phyloP scores from a whole-genome alignment of 176 grass and related monocot species.

The Pontederia crassipes region DNA sequence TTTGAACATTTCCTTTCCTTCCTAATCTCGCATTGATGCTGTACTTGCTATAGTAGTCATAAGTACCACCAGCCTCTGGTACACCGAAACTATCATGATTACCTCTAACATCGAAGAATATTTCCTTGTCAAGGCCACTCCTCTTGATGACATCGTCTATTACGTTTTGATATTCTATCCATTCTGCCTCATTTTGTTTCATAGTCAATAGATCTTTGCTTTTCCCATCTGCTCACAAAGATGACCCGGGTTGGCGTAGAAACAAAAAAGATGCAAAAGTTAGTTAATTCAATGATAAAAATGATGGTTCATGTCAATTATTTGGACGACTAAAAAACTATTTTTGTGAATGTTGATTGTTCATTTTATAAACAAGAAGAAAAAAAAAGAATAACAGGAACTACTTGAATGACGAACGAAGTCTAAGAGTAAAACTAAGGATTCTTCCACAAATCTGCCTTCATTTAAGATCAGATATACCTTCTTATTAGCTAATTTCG shows the following conservation, averaged over 20 bases:
- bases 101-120: constrained; percentile 86
- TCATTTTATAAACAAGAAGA: too few species aligned
- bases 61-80: constrained; percentile 34
- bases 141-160: constrained; percentile 44
- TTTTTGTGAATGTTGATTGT: too few species aligned
- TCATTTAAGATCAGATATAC: too few species aligned
- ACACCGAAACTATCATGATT: constrained; percentile 92
- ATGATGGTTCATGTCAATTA: too few species aligned
- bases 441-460: too few species aligned
- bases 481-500: too few species aligned
- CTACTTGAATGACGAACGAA: too few species aligned
- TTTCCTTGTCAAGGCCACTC: constrained; percentile 59
- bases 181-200: constrained; percentile 76
- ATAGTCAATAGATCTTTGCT: constrained; percentile 92
- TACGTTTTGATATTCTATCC: constrained; percentile 53
- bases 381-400: too few species aligned
- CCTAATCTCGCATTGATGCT: constrained; percentile 59
- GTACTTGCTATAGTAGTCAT: constrained; percentile 76
- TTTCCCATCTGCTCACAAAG: constrained; percentile 63
- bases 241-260: neutral
- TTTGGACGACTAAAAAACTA: too few species aligned
- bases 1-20: constrained; percentile 52
- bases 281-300: too few species aligned
- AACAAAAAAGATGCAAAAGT: neutral
- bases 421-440: too few species aligned